Evolutionary conservation across 805 yeast species (phyloP), one percentile per base, ranked within the genome.

Genomic region (Hanseniaspora nectarophila): DNA sequence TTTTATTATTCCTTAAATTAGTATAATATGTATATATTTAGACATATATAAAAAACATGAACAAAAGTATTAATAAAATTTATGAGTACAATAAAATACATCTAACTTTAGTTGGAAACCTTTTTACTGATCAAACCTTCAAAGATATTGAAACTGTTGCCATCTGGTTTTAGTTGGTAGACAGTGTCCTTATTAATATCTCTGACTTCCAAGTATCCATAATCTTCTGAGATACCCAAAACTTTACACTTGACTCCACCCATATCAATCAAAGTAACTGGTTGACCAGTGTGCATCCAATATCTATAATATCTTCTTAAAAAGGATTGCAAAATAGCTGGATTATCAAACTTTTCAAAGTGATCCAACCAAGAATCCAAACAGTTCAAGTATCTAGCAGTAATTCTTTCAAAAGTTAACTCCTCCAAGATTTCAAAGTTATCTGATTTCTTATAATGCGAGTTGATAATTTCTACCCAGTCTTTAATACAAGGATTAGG

Each of bases 81-180:
- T 40, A 43, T 24, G 21, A 34, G 21, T 15, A 4, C 6, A 44
- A 34, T 20, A 15, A 38, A 39, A 23, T 4, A 13, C n/a, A n/a
- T 13, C 12, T 10, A 43, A 24, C 45, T 26, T 46, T 29, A 46
- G 23, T 6, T 33, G 2, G 24, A 40, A 7, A 67, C 66, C 61
- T 80, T 82, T 55, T 71, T 80, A 18, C 81, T 83, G 16, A 90
- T 83, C 57, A 92, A 71, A 0, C 97, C 97, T 58, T 76, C 82
- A 70, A 92, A 84, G 74, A 92, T 89, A 64, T 92, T 97, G 61
- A 92, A 92, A 3, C 97, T 86, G 63, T 92, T 92, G 0, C 99
- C 98, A 66, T 92, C 98, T 0, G 99, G 97, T 64, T 89, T 97
- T 44, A 92, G 68, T 58, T 86, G 82, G 57, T 74, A 80, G 4